Conservation (phyloP, 805 yeast genomes). For the Starmerella powellii region DNA sequence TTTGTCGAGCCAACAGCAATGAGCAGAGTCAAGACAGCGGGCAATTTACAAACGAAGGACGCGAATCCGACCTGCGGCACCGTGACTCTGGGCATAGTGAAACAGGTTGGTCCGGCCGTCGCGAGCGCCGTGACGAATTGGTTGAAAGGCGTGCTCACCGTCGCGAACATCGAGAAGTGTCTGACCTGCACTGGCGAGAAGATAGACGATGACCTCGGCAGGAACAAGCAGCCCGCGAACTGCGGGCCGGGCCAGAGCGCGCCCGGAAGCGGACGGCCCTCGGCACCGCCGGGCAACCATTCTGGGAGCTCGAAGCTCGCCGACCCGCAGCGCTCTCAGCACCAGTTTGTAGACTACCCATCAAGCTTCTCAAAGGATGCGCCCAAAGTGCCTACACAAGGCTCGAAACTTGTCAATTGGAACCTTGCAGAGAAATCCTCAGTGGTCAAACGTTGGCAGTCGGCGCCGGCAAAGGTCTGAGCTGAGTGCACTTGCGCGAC, state of each 20-base stretch:
- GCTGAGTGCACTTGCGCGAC: too few relatives aligned
- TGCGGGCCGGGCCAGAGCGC: background rate
- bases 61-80: background rate
- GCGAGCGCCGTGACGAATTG: constrained; percentile 1
- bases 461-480: background rate
- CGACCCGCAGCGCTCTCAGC: background rate
- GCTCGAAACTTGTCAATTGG: background rate
- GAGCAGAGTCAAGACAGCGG: background rate
- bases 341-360: constrained; percentile 2
- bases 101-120: background rate
- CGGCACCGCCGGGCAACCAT: too few relatives aligned
- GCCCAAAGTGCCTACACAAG: background rate
- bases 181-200: background rate
- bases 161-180: constrained; percentile 6
- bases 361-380: background rate
- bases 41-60: background rate
- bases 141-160: constrained; percentile 5
- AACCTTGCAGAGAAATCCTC: background rate
- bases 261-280: too few relatives aligned
- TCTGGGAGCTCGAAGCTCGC: too few relatives aligned
- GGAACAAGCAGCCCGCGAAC: background rate
- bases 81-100: background rate
- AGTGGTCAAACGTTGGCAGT: constrained; percentile 1
- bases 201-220: background rate
- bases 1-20: too few relatives aligned